Evolutionary conservation across 2,329 filamentous ascomycete species (phyloP).

Genomic region (Simplicillium sp.): DNA sequence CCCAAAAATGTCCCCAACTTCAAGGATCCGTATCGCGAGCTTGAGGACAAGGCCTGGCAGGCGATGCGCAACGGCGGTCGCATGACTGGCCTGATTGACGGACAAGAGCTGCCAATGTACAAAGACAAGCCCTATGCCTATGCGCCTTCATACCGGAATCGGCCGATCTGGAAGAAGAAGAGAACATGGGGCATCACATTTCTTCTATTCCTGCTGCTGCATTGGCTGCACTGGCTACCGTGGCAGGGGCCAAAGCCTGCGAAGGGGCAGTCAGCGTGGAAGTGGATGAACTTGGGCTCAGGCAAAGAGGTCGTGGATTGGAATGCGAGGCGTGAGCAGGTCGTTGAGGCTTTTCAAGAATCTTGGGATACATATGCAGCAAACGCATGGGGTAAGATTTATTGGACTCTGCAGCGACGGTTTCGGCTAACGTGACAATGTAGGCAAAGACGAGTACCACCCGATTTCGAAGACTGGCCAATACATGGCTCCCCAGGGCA

Average conservation of each 20-base stretch:
- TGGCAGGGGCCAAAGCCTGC: slow-evolving; percentile 24
- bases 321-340: slow-evolving; percentile 65
- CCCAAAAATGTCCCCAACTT: slow-evolving; percentile 65
- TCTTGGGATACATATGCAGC: slow-evolving; percentile 92
- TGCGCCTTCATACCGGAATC: slow-evolving; percentile 47
- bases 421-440: slow-evolving; percentile 1
- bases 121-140: slow-evolving; percentile 94
- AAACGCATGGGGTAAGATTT: slow-evolving; percentile 78
- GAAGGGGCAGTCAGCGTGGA: slow-evolving; percentile 35
- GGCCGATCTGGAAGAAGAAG: slow-evolving; percentile 55
- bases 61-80: slow-evolving; percentile 39
- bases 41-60: slow-evolving; percentile 61
- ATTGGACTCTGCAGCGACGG: background rate
- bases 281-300: slow-evolving; percentile 46
- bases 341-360: slow-evolving; percentile 80
- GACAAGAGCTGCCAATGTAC: slow-evolving; percentile 72
- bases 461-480: slow-evolving; percentile 69
- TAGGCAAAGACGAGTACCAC: slow-evolving; percentile 77
- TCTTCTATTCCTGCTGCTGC: slow-evolving; percentile 51
- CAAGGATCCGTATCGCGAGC: slow-evolving; percentile 50
- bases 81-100: slow-evolving; percentile 55
- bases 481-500: slow-evolving; percentile 78
- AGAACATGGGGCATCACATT: slow-evolving; percentile 43
- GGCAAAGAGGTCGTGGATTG: slow-evolving; percentile 52
- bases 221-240: slow-evolving; percentile 58